Base-by-base conservation (phyloP, 2,329 filamentous ascomycete genomes). In the Sporothrix brunneoviolacea region DNA sequence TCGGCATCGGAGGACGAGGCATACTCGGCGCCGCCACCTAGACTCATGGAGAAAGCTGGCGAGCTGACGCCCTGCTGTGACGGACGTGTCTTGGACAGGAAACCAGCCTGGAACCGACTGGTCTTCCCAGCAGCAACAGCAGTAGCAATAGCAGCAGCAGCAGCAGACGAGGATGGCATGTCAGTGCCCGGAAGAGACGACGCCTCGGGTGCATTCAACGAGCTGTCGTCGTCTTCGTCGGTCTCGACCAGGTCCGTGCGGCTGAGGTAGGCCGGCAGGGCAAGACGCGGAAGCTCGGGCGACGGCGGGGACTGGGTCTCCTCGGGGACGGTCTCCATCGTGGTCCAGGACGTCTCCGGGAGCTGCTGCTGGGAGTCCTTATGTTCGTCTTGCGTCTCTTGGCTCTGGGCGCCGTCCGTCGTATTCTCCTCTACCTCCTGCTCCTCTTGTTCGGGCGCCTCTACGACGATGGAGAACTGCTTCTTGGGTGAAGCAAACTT, bases 101-200 rank as follows among this genome's bases (percentile, higher is more conserved):
- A 95, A 5, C 91, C 91, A 2, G 90, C 79, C 60, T 95, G 88
- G 70, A 97, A 97, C 38, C 91, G 80, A 68, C 79, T 86, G 45
- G 80, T 79, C 59, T 87, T 87, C 30, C 67, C 59, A 15, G 61
- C 40, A 8, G 42, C 58, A 54, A 53, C 12, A 4, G 8, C 13
- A n/a, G n/a, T n/a, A n/a, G n/a, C n/a, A n/a, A n/a, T n/a, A n/a
- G n/a, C n/a, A n/a, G n/a, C n/a, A n/a, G n/a, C n/a, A 15, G 44
- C n/a, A 13, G 19, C 3, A 3, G 16, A 13, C 4, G 30, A 5
- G 4, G 35, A 8, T 18, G 9, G 28, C n/a, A n/a, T 43, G 13
- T 12, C 6, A 15, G 37, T 32, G 6, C 45, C 45, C 2, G 61
- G 58, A 4, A 73, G 58, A 9, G 58, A 65, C 8, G 66, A 65